phyloP scores from a whole-genome alignment of 352 stramenopile genomes.

The Blastocystis sp. region DNA sequence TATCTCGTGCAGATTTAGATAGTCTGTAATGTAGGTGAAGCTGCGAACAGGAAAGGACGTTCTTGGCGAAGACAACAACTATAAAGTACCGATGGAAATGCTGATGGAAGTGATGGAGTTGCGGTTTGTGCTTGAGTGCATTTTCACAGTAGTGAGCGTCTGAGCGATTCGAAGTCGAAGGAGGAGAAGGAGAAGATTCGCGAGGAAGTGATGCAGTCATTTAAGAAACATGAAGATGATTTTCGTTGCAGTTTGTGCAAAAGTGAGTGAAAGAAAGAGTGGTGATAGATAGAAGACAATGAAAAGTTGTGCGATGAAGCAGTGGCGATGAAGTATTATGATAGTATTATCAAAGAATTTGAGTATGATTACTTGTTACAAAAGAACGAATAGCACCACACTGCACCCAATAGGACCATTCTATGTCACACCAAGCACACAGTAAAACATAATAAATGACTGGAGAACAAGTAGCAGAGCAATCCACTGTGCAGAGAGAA shows the following conservation, averaged over 20 bases:
- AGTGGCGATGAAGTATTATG: conserved; percentile 55
- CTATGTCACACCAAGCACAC: not conserved
- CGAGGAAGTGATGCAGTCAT: not conserved
- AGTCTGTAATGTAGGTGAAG: not conserved
- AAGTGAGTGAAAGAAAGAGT: not conserved
- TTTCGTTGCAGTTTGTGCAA: conserved; percentile 46
- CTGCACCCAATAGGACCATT: not conserved
- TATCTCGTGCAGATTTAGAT: not conserved
- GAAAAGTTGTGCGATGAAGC: conserved; percentile 21
- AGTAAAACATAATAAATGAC: not conserved
- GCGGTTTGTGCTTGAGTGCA: not conserved
- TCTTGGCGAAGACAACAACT: conserved; percentile 45
- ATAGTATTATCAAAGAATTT: conserved; percentile 17
- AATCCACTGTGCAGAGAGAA: not conserved
- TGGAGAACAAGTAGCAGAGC: not conserved
- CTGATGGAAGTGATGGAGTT: conserved; percentile 59
- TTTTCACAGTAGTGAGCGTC: not conserved
- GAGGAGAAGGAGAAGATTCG: not conserved
- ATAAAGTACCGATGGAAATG: conserved; percentile 46
- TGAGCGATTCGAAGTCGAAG: conserved; percentile 33
- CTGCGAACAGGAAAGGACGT: conserved; percentile 35
- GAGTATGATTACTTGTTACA: not conserved
- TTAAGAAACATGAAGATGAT: conserved; percentile 46
- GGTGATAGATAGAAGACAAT: not conserved
- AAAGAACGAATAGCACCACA: not conserved